Conservation (phyloP, 768 basidiomycete species). For the Lentinula guzmanii region DNA sequence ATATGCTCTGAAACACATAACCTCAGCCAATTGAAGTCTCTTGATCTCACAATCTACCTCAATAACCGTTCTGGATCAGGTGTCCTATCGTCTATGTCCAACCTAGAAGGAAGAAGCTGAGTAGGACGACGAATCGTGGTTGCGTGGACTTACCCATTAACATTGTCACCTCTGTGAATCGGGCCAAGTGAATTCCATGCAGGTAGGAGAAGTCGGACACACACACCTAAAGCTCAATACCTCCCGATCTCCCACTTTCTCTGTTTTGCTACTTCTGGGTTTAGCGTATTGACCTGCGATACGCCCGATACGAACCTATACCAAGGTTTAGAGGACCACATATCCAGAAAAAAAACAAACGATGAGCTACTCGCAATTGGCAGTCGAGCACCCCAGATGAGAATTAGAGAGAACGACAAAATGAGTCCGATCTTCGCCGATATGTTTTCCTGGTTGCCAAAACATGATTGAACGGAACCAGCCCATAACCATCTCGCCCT, state of each 20-base stretch:
- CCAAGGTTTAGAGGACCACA: background rate
- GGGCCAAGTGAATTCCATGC: background rate
- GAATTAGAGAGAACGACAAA: slow-evolving; percentile 90
- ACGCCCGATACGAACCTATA: slow-evolving; percentile 73
- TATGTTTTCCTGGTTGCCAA: slow-evolving; percentile 63
- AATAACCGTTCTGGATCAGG: slow-evolving; percentile 90
- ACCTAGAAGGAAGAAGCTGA: slow-evolving; percentile 26
- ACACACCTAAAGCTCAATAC: slow-evolving; percentile 82
- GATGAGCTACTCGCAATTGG: slow-evolving; percentile 64
- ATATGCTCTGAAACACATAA: slow-evolving; percentile 61
- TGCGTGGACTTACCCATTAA: slow-evolving; percentile 64
- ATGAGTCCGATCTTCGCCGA: slow-evolving; percentile 86
- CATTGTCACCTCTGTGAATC: slow-evolving; percentile 79
- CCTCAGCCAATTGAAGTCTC: background rate
- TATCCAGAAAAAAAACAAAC: background rate
- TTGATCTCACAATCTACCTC: slow-evolving; percentile 34
- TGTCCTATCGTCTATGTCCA: slow-evolving; percentile 70
- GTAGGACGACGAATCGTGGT: background rate
- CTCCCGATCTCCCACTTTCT: slow-evolving; percentile 68
- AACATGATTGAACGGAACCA: background rate
- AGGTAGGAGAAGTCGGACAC: slow-evolving; percentile 1
- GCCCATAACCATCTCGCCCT: background rate
- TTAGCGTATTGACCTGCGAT: slow-evolving; percentile 98
- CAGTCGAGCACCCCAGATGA: slow-evolving; percentile 88
- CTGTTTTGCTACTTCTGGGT: slow-evolving; percentile 80